Evolutionary conservation across 2,329 filamentous ascomycete genomes (phyloP).

Genomic region (Fusarium sp.): DNA sequence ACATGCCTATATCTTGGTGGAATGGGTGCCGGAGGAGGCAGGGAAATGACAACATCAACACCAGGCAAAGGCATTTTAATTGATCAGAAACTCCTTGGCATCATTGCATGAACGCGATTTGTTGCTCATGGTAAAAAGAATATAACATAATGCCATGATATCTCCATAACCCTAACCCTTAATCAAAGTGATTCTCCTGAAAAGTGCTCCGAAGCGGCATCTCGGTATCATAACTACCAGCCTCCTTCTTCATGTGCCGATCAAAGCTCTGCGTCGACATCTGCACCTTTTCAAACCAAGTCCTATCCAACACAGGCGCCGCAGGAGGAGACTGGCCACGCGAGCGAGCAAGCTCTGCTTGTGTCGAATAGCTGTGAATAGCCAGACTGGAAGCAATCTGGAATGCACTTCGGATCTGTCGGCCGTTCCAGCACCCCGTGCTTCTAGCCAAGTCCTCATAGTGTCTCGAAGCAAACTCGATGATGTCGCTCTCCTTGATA

Average conservation of each 20-base stretch:
- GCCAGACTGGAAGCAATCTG: slow-evolving; percentile 53
- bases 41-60: too few relatives aligned
- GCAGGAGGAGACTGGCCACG: slow-evolving; percentile 50
- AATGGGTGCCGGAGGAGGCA: not conserved
- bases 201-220: slow-evolving; percentile 51
- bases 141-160: not conserved
- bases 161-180: not conserved
- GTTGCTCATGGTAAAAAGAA: not conserved
- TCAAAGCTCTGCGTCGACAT: slow-evolving; percentile 58
- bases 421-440: slow-evolving; percentile 51
- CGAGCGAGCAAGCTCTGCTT: slow-evolving; percentile 46
- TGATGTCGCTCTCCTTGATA: slow-evolving; percentile 51
- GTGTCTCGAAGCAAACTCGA: slow-evolving; percentile 52
- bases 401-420: slow-evolving; percentile 54
- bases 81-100: too few relatives aligned
- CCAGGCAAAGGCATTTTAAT: too few relatives aligned
- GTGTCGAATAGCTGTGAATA: slow-evolving; percentile 50
- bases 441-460: slow-evolving; percentile 46
- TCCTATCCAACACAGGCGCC: slow-evolving; percentile 52
- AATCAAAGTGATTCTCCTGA: slow-evolving; percentile 38
- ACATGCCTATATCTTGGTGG: too few relatives aligned
- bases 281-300: slow-evolving; percentile 56
- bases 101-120: too few relatives aligned
- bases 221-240: slow-evolving; percentile 49
- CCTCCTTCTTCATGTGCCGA: slow-evolving; percentile 55